Evolutionary conservation across 768 basidiomycete genomes (phyloP), one percentile per base, ranked within the genome.

Genomic region (Hortiboletus flavorubellus): DNA sequence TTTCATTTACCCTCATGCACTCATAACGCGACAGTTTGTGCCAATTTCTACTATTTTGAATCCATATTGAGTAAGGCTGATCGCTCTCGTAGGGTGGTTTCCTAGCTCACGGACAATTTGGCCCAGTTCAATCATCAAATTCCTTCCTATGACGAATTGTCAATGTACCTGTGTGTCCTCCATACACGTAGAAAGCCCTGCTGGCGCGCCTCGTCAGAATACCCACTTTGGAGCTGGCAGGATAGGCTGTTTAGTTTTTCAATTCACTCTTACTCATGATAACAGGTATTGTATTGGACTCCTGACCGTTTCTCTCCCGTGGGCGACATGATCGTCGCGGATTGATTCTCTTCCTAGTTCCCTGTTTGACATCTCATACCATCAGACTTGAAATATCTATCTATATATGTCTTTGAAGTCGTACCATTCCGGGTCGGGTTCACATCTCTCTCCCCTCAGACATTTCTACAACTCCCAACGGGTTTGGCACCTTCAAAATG

Each of bases 31-130:
- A 30, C 34, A 59, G 51, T 52, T 31, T 85, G 85, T 74, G 78
- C 82, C 21, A 91, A 91, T 64, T 69, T 91, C 46, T 91, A 91
- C 64, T 93, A 91, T 56, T 86, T 83, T 57, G 87, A 89, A 72
- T 89, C 89, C 2, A 70, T 91, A 57, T 74, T 91, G n/a, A 86
- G 89, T 82, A 63, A 63, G 78, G 73, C 58, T 18, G 47, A 23
- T 38, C 23, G 11, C 46, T 7, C 44, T 40, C 39, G 23, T 18
- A n/a, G 31, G 40, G 6, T 30, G 11, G 18, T 23, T 50, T 30
- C 34, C 41, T n/a, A 33, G 14, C 40, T 51, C n/a, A 45, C 53
- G 29, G 7, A 34, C 31, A 35, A 33, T 45, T 31, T 21, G 21
- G 21, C 29, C 12, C 49, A 67, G 63, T 62, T 46, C 64, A 66